Conservation (phyloP, 106 monocot species). For the Dioscorea zingiberensis region DNA sequence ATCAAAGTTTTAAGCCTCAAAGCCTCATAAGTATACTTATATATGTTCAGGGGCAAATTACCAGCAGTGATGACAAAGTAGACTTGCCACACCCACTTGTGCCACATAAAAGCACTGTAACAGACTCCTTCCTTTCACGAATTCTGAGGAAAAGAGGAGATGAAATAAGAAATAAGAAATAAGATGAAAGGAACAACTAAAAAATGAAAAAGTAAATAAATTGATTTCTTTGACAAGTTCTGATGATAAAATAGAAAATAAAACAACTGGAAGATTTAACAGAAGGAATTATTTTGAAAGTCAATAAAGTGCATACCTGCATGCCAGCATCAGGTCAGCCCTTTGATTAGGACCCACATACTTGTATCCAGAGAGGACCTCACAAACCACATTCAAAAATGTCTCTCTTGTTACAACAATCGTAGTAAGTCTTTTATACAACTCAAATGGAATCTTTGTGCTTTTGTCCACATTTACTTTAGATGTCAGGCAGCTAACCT, state of each 20-base stretch:
- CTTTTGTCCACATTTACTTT: conserved; percentile 7
- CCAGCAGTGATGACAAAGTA: conserved; percentile 86
- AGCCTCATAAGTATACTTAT: too few relatives aligned
- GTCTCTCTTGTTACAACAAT: conserved; percentile 53
- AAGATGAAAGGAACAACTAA: not conserved
- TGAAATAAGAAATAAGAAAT: not conserved
- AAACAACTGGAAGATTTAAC: not conserved
- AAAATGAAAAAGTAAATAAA: not conserved
- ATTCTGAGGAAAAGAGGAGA: conserved; percentile 33
- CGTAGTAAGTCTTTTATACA: conserved; percentile 85
- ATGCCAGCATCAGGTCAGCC: conserved; percentile 79
- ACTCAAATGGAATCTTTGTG: conserved; percentile 57
- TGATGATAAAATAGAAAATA: not conserved
- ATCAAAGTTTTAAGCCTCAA: not conserved
- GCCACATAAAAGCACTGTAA: conserved; percentile 80
- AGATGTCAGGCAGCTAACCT: not conserved
- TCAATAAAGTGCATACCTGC: conserved; percentile 46
- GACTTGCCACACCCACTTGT: conserved; percentile 95
- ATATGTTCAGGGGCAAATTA: conserved; percentile 14
- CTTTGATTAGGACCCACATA: conserved; percentile 88
- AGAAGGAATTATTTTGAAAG: not conserved
- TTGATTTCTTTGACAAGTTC: not conserved
- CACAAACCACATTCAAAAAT: conserved; percentile 68
- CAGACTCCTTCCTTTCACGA: conserved; percentile 80
- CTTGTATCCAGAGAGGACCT: conserved; percentile 77